Percentiles rank a stretch among this genome's conserved stretches.
These are phyloP conservation scores for Penicillium soppii DNA, from an alignment of 495 filamentous ascomycete genomes.

Conservation along the genomic window DNA sequence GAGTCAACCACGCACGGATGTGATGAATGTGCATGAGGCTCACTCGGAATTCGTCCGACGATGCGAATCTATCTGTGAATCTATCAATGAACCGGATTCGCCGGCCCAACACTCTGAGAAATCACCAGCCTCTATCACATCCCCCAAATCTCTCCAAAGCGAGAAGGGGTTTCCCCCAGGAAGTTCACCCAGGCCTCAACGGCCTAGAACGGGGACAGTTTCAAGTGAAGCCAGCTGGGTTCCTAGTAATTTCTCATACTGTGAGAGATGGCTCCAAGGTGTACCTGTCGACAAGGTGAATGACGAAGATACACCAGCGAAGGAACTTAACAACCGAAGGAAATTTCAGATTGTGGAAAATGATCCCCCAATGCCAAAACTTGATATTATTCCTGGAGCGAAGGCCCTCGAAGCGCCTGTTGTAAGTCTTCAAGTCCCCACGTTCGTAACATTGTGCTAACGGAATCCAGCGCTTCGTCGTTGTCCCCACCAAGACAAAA, in stretches of 20 bases:
- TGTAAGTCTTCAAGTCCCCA: conserved; percentile 17
- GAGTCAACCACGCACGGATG: conserved; percentile 7
- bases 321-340: conserved; percentile 32
- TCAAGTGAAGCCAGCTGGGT: conserved; percentile 47
- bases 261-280: conserved; percentile 43
- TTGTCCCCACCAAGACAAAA: conserved; percentile 41
- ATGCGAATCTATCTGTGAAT: conserved; percentile 27
- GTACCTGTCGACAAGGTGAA: conserved; percentile 35
- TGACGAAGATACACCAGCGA: conserved; percentile 24
- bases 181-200: conserved; percentile 27
- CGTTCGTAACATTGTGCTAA: conserved; percentile 3
- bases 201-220: conserved; percentile 38
- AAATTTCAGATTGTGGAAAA: conserved; percentile 46
- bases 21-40: conserved; percentile 39
- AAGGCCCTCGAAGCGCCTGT: conserved; percentile 32
- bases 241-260: conserved; percentile 43
- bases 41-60: conserved; percentile 38
- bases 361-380: conserved; percentile 32
- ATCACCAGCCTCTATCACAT: not conserved
- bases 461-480: conserved; percentile 31
- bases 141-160: not conserved
- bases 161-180: conserved; percentile 3
- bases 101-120: not conserved
- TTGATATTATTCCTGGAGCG: conserved; percentile 25
- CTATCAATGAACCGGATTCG: conserved; percentile 12